Base-by-base conservation (phyloP, 805 yeast genomes). In the Trichomonascus vanleenenianus region DNA sequence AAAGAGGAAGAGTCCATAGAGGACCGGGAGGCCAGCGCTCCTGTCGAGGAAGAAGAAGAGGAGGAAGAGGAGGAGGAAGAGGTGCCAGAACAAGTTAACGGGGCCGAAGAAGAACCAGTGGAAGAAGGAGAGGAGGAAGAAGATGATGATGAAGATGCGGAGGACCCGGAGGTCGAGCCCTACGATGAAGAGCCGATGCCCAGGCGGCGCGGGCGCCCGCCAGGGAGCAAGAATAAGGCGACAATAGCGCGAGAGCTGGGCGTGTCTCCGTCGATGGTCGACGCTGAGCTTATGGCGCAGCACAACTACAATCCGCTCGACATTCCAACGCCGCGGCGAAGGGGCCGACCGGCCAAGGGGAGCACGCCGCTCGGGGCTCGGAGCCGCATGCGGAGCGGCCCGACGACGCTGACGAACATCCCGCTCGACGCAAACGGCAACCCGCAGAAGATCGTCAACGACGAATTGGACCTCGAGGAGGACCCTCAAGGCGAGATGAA, bases 401-500 rank as follows among this genome's bases (percentile, higher is more conserved):
- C 45, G 34, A 35, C 51, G 32, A 37, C 46, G 2, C 50, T 44
- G 47, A 56, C 35, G 27, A 65, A 67, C 15, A 59, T 61, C 39
- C 76, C 75, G 3, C 67, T 74, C 33, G 88, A 84, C 57, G 84
- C 76, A 39, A 75, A 79, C 22, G 95, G 94, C 1, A 75, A 78
- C 47, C 81, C 83, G 12, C 67, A 79, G 44, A 71, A 72, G 25
- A 72, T 89, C 4, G 69, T 68, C 18, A 75, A 82, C 57, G 96
- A 88, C 59, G 97, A 91, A 68, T 81, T 82, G 39, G 79, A 75
- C 6, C 71, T 87, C 12, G 83, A 83, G 1, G 82, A 75, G 51
- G 97, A 91, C 63, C 76, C 78, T 6, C 78, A 76, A 46, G 97
- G 97, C 42, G 85, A 82, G 49, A 71, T 63, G 7, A 91, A 91